Conservation (phyloP, 352 stramenopile genomes). For the Globisporangium sylvaticum region DNA sequence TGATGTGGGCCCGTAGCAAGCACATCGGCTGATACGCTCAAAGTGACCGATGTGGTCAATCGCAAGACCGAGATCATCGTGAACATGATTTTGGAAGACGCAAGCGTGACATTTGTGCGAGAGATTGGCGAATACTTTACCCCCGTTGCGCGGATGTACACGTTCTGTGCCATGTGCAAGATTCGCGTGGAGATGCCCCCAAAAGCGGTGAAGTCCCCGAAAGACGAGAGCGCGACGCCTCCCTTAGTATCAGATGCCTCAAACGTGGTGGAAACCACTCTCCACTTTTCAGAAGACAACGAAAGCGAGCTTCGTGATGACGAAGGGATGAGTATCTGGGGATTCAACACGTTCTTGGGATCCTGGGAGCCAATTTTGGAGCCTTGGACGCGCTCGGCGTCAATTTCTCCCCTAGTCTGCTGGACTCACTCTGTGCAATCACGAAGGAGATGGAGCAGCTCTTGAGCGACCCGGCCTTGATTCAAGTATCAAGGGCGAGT, state of each 20-base stretch:
- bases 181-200: conserved; percentile 34
- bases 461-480: conserved; percentile 4
- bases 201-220: not conserved
- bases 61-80: conserved; percentile 26
- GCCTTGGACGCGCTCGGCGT: conserved; percentile 71
- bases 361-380: conserved; percentile 80
- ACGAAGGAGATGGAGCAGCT: conserved; percentile 57
- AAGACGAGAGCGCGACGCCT: not conserved
- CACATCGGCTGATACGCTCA: not conserved
- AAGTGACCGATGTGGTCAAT: not conserved
- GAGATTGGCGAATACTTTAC: conserved; percentile 76
- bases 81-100: conserved; percentile 59
- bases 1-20: not conserved
- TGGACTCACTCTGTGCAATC: conserved; percentile 59
- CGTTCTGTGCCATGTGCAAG: conserved; percentile 64
- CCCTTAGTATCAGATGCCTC: not conserved
- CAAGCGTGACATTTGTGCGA: conserved; percentile 63
- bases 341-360: conserved; percentile 69
- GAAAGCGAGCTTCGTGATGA: conserved; percentile 45
- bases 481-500: conserved; percentile 46
- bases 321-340: conserved; percentile 74
- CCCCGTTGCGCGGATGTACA: conserved; percentile 58
- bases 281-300: conserved; percentile 63
- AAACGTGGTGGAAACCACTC: conserved; percentile 16
- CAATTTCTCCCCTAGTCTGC: conserved; percentile 64